phyloP scores from a whole-genome alignment of 805 yeast genomes.

The Cyberlindnera euphorbiiphila region DNA sequence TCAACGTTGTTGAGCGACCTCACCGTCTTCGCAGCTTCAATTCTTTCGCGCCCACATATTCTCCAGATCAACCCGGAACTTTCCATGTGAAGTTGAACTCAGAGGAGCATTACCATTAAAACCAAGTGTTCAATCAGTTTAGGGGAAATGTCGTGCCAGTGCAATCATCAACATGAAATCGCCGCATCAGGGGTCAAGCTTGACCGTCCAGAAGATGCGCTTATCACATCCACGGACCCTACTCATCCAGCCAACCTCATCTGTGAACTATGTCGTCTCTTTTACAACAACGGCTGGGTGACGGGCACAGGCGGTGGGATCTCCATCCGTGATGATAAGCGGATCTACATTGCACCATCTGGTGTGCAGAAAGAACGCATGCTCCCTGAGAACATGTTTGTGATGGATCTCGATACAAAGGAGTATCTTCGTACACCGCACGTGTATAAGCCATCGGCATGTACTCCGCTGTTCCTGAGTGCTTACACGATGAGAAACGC shows the following conservation, averaged over 20 bases:
- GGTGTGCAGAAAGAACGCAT: slow-evolving; percentile 93
- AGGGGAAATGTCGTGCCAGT: slow-evolving; percentile 10
- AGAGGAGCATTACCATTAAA: neutral
- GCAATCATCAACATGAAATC: neutral
- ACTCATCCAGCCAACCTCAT: slow-evolving; percentile 72
- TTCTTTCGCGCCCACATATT: too few relatives aligned
- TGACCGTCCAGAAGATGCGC: slow-evolving; percentile 15
- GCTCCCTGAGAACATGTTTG: slow-evolving; percentile 77
- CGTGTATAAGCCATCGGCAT: slow-evolving; percentile 81
- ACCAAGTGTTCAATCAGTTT: neutral
- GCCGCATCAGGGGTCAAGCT: neutral
- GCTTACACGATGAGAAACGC: slow-evolving; percentile 64
- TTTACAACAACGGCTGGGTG: slow-evolving; percentile 84
- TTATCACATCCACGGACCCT: slow-evolving; percentile 25
- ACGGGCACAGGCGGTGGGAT: slow-evolving; percentile 97
- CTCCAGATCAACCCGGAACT: too few relatives aligned
- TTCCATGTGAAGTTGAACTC: neutral
- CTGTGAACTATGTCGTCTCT: slow-evolving; percentile 72
- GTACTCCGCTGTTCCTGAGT: slow-evolving; percentile 83
- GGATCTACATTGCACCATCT: slow-evolving; percentile 83
- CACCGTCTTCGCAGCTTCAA: too few relatives aligned
- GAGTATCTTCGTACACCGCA: slow-evolving; percentile 59
- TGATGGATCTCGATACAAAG: slow-evolving; percentile 52
- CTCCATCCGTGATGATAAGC: slow-evolving; percentile 54
- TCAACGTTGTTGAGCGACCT: too few relatives aligned